These are phyloP conservation scores for Groenewaldozyma auringiensis DNA, from an alignment of 1,139 yeast genomes.

Conservation along the genomic window DNA sequence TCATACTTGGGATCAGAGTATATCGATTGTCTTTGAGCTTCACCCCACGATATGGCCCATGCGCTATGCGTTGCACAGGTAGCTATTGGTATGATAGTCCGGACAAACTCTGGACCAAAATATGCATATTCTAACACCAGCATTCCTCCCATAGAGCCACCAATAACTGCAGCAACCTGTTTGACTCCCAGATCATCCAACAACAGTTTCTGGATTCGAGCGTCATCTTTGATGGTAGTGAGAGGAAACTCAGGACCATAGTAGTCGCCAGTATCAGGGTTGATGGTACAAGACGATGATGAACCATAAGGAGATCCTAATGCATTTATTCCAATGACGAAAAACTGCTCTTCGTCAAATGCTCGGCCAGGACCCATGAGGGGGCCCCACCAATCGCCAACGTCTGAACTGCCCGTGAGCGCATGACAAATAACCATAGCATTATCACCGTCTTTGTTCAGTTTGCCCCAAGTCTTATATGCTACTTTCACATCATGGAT, in stretches of 20 bases:
- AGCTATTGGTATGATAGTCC: conserved; percentile 73
- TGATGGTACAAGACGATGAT: conserved; percentile 78
- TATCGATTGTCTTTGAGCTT: conserved; percentile 92
- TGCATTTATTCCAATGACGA: conserved; percentile 79
- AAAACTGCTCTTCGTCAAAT: conserved; percentile 82
- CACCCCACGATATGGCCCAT: conserved; percentile 99
- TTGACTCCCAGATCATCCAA: conserved; percentile 65
- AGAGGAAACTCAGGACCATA: conserved; percentile 95
- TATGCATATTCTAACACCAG: conserved; percentile 78
- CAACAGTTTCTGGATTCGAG: conserved; percentile 65
- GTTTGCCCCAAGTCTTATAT: conserved; percentile 88
- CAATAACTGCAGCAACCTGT: conserved; percentile 75
- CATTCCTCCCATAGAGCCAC: conserved; percentile 99
- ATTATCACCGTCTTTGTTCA: conserved; percentile 60
- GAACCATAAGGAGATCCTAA: conserved; percentile 96
- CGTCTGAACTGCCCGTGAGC: conserved; percentile 90
- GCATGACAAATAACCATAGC: conserved; percentile 91
- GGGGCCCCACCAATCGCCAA: conserved; percentile 98
- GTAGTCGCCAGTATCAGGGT: conserved; percentile 61
- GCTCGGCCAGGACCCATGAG: conserved; percentile 78
- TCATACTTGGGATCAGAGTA: conserved; percentile 87
- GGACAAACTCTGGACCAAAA: conserved; percentile 64
- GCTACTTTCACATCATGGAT: conserved; percentile 79
- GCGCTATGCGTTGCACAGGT: conserved; percentile 94
- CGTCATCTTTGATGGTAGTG: conserved; percentile 87